Percentiles rank a stretch among this genome's conserved stretches.
Evolutionary conservation across 306 rosid genomes (phyloP).

Genomic region (Datisca glomerata): DNA sequence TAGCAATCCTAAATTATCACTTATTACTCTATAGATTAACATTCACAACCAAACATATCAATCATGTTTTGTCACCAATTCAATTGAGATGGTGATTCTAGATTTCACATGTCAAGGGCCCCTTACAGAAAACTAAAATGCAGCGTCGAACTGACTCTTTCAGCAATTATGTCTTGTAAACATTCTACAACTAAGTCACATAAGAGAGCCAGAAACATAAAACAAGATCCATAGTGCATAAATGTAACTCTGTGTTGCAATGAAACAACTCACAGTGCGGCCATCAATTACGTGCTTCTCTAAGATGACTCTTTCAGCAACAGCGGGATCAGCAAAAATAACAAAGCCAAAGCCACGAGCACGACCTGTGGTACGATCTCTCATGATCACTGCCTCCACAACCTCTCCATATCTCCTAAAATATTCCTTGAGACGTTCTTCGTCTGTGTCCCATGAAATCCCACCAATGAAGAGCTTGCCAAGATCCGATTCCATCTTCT

Average conservation of each 20-base stretch:
- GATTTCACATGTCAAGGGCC: too few species aligned
- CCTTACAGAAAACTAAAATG: too few species aligned
- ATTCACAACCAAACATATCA: too few species aligned
- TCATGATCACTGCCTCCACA: constrained; percentile 90
- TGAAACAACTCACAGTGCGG: constrained; percentile 60
- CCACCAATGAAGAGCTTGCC: constrained; percentile 99
- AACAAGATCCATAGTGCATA: constrained; percentile 2
- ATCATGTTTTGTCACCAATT: too few species aligned
- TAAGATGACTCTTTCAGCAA: constrained; percentile 78
- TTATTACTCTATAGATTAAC: too few species aligned
- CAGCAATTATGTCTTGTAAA: too few species aligned
- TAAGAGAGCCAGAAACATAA: constrained; percentile 8
- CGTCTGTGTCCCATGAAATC: constrained; percentile 96
- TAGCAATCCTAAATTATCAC: too few species aligned
- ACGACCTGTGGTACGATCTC: constrained; percentile 91
- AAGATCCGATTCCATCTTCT: constrained; percentile 85
- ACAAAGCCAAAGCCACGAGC: constrained; percentile 93
- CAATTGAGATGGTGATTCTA: too few species aligned
- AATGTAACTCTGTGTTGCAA: constrained; percentile 9
- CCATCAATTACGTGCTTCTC: constrained; percentile 87
- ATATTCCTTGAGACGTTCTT: constrained; percentile 77
- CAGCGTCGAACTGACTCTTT: too few species aligned
- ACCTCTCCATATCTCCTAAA: constrained; percentile 83
- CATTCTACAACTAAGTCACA: neutral
- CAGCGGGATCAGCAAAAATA: constrained; percentile 75